These are phyloP conservation scores for Pythium vanterpoolii DNA, from an alignment of 352 stramenopile genomes.

Conservation along the genomic window DNA sequence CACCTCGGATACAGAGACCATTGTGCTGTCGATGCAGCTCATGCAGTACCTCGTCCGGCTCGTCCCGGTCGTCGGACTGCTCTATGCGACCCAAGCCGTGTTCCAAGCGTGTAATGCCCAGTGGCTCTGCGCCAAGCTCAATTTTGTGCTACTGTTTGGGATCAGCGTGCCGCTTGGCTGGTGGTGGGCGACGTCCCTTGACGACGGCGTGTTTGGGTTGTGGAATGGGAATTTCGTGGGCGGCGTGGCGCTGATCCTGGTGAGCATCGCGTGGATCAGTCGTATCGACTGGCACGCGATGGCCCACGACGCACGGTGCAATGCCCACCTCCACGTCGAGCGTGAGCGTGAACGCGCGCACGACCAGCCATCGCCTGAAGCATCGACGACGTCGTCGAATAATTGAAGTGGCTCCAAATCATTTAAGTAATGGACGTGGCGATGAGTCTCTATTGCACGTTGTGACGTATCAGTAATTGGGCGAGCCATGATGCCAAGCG, in stretches of 20 bases:
- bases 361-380: no score
- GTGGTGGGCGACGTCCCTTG: slow-evolving; percentile 37
- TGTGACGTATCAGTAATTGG: no score
- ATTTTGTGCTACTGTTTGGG: slow-evolving; percentile 50
- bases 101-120: slow-evolving; percentile 52
- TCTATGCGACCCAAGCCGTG: slow-evolving; percentile 39
- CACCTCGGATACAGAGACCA: slow-evolving; percentile 33
- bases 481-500: no score
- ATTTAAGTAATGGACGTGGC: background rate
- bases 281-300: slow-evolving; percentile 49
- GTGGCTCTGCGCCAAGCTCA: slow-evolving; percentile 49
- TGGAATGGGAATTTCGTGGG: slow-evolving; percentile 56
- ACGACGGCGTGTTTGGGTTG: slow-evolving; percentile 44
- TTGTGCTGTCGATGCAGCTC: slow-evolving; percentile 28
- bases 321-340: slow-evolving; percentile 32
- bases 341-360: slow-evolving; percentile 4
- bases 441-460: no score
- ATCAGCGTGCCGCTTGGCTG: slow-evolving; percentile 47
- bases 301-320: slow-evolving; percentile 45
- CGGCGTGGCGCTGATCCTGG: slow-evolving; percentile 35
- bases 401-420: no score
- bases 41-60: slow-evolving; percentile 35
- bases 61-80: slow-evolving; percentile 39
- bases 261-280: slow-evolving; percentile 39
- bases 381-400: no score